Evolutionary conservation across 2,329 filamentous ascomycete species (phyloP).

Genomic region (Volutella citrinella): DNA sequence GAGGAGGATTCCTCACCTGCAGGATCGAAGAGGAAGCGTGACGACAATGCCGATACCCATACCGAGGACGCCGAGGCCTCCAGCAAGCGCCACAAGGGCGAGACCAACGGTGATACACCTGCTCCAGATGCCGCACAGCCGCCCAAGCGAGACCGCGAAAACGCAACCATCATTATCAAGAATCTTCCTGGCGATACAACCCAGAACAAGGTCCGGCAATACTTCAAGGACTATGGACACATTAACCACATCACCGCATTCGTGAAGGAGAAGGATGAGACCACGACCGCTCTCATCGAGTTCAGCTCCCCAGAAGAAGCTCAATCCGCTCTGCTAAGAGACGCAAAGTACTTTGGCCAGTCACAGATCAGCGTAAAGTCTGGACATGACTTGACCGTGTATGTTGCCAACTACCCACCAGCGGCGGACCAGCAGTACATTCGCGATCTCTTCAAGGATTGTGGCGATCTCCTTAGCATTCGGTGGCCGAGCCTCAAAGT

Average conservation of each 20-base stretch:
- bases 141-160: constrained; percentile 80
- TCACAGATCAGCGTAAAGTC: constrained; percentile 70
- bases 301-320: constrained; percentile 81
- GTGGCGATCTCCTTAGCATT: constrained; percentile 79
- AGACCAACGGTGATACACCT: constrained; percentile 29
- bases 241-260: constrained; percentile 72
- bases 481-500: constrained; percentile 89
- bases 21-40: constrained; percentile 71
- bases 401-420: constrained; percentile 85
- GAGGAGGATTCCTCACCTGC: constrained; percentile 34
- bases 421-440: constrained; percentile 70
- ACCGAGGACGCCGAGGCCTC: constrained; percentile 41
- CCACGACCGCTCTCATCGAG: constrained; percentile 75
- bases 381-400: constrained; percentile 78
- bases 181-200: constrained; percentile 70
- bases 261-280: constrained; percentile 58
- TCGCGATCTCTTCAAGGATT: constrained; percentile 65
- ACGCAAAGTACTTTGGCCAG: constrained; percentile 76
- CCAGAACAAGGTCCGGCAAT: constrained; percentile 75
- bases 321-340: constrained; percentile 73
- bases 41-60: constrained; percentile 47
- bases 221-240: constrained; percentile 86
- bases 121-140: constrained; percentile 10
- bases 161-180: constrained; percentile 78
- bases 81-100: constrained; percentile 65